Conservation (phyloP, 305 asterid species). For the Salvia sclarea region DNA sequence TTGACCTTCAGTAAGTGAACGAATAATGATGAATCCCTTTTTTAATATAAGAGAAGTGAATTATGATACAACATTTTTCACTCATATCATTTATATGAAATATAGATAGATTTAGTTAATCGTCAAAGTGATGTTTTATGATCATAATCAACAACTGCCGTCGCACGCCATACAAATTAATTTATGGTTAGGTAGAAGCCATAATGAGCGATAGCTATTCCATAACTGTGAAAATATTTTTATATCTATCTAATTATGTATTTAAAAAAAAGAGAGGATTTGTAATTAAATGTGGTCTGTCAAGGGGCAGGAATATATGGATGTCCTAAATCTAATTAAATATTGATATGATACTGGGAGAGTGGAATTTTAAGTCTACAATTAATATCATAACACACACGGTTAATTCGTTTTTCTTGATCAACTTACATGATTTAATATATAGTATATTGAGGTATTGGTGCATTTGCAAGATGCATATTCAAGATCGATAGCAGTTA, state of each 20-base stretch:
- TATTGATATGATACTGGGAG: not conserved
- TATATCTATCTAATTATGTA: too few species aligned
- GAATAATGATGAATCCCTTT: conserved; percentile 1
- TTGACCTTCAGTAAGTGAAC: not conserved
- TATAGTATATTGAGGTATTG: too few species aligned
- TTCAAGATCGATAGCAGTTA: too few species aligned
- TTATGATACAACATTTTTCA: not conserved
- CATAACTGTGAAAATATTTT: not conserved
- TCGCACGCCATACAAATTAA: not conserved
- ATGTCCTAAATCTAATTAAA: too few species aligned
- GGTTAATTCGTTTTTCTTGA: too few species aligned
- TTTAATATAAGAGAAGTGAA: not conserved
- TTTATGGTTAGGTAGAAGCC: conserved; percentile 5
- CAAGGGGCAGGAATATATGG: too few species aligned
- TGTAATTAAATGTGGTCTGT: not conserved
- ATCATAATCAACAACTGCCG: conserved; percentile 3
- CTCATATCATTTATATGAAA: not conserved
- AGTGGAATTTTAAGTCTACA: not conserved
- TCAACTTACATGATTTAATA: too few species aligned
- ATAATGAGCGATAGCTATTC: not conserved
- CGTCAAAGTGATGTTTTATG: not conserved
- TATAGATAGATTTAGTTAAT: not conserved
- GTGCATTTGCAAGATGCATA: too few species aligned
- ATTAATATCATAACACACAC: too few species aligned
- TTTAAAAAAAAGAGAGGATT: not conserved